Percentiles rank a stretch among this genome's conserved stretches.
Evolutionary conservation across 2,329 filamentous ascomycete species (phyloP).

Genomic region (Macroventuria anomochaeta): DNA sequence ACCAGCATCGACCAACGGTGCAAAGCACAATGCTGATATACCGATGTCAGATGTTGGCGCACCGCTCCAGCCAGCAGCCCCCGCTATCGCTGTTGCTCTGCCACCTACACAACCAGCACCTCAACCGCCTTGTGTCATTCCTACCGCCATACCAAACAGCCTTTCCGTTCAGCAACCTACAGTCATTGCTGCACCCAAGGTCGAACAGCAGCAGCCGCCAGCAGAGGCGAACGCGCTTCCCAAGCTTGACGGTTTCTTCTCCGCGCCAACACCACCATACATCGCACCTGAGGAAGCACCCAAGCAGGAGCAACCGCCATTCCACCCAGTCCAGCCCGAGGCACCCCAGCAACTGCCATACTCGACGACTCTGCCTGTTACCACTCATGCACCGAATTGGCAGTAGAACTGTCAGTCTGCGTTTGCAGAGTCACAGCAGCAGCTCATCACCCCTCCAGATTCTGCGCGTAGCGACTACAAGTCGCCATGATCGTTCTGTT

Average conservation of each 20-base stretch:
- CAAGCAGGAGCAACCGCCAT: constrained; percentile 1
- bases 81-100: not conserved
- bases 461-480: not conserved
- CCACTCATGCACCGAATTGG: constrained; percentile 25
- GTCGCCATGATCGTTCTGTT: not conserved
- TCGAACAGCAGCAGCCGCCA: constrained; percentile 5
- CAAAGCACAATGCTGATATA: not conserved
- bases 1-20: not conserved
- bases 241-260: constrained; percentile 24
- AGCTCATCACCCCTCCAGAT: not conserved
- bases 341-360: not conserved
- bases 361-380: not conserved
- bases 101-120: not conserved
- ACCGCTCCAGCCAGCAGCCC: not conserved
- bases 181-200: not conserved
- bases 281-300: constrained; percentile 25
- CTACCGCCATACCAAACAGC: constrained; percentile 13
- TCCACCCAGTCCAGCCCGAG: not conserved
- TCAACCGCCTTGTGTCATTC: not conserved
- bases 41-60: not conserved
- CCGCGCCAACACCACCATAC: constrained; percentile 34
- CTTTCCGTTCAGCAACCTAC: constrained; percentile 2
- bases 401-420: constrained; percentile 20
- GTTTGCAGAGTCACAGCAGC: not conserved
- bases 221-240: constrained; percentile 13